Base-by-base conservation (phyloP, 1,139 yeast genomes). In the Blastobotrys arbuscula region DNA sequence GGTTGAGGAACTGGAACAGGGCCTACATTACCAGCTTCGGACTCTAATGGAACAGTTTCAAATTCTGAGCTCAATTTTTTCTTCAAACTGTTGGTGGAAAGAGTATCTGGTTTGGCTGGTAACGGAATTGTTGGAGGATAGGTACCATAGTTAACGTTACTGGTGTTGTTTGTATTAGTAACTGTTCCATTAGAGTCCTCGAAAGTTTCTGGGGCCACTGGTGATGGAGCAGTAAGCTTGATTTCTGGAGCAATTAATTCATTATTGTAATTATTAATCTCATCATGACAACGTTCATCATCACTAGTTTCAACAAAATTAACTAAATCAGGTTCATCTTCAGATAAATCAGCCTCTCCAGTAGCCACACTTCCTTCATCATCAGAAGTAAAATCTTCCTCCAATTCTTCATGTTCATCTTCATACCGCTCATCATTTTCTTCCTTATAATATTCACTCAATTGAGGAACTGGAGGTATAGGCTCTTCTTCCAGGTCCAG, bases 21-120 rank as follows among this genome's bases (percentile, higher is more conserved):
- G 10, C n/a, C n/a, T 3, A 18, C 26, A 19, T 6, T 16, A 28
- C 2, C 16, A 8, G 7, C 23, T 7, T 26, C 40, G 21, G 16
- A 12, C 6, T 24, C 35, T n/a, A 44, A 34, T 10, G 67, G 61
- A 30, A 65, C 50, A 20, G 65, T 38, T 50, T 65, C 70, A 38
- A 64, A 45, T 50, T 67, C 71, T 50, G 48, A 45, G 23, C 48
- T 39, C 12, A 40, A 15, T 9, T 36, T 36, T 24, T 36, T 36
- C 24, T 24, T 21, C 26, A 24, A 18, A 15, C 16, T 5, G 23
- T 13, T 20, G 5, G 23, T 15, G 10, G 39, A 36, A n/a, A n/a
- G n/a, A n/a, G n/a, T n/a, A 15, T 20, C 26, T 19, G 24, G 24
- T 20, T 24, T 36, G 16, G 39, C 39, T 39, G 30, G 42, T 16